phyloP scores from a whole-genome alignment of 345 rosid genomes.

The Ricinus communis region DNA sequence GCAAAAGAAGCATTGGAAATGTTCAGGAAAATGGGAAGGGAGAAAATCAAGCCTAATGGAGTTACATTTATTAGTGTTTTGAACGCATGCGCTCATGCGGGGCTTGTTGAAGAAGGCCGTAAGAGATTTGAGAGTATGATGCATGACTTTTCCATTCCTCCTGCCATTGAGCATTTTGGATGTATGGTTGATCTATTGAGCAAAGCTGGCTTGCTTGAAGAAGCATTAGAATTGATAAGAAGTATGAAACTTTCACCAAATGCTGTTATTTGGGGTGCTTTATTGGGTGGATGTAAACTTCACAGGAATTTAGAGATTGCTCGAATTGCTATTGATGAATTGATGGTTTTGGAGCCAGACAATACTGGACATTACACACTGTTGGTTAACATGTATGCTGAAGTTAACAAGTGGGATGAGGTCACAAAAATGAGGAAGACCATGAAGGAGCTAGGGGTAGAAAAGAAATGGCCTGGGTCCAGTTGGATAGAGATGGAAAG shows the following conservation, averaged over 20 bases:
- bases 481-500: conserved; percentile 67
- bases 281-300: conserved; percentile 66
- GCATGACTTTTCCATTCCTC: conserved; percentile 41
- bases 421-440: conserved; percentile 51
- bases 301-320: conserved; percentile 66
- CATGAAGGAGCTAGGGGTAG: conserved; percentile 58
- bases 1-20: conserved; percentile 57
- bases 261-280: conserved; percentile 73
- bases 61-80: conserved; percentile 73
- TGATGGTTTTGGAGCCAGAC: conserved; percentile 62
- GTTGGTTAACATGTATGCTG: conserved; percentile 62
- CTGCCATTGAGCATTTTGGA: conserved; percentile 62
- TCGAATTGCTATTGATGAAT: conserved; percentile 43
- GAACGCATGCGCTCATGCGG: conserved; percentile 79
- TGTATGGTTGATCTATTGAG: conserved; percentile 74
- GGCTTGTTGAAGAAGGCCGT: conserved; percentile 73
- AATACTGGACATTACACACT: conserved; percentile 60
- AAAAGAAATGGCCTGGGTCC: conserved; percentile 59
- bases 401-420: conserved; percentile 63
- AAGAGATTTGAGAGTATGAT: conserved; percentile 54
- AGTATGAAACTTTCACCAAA: conserved; percentile 56
- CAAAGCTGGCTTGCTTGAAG: conserved; percentile 67
- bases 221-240: conserved; percentile 55
- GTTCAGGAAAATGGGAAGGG: conserved; percentile 60
- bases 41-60: conserved; percentile 54